These are phyloP conservation scores for Fagopyrum homotropicum DNA, from an alignment of 148 eudicot species.

Conservation along the genomic window DNA sequence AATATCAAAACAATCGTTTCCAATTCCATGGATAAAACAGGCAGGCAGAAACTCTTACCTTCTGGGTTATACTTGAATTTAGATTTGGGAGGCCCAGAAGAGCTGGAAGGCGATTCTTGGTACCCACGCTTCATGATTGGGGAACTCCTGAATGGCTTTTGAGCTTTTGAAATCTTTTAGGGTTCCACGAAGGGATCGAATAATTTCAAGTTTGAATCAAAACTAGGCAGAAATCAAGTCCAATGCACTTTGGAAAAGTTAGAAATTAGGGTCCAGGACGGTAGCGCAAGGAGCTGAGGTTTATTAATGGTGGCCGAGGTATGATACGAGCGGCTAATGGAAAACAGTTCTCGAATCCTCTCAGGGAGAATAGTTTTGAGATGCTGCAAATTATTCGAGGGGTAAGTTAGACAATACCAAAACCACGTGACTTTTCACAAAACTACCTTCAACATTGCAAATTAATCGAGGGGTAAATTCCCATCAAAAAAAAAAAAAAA, in stretches of 20 bases:
- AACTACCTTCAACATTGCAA: too few relatives aligned
- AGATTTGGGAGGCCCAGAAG: conserved; percentile 71
- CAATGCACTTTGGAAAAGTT: not conserved
- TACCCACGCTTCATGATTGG: conserved; percentile 72
- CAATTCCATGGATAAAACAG: not conserved
- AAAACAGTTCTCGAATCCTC: too few relatives aligned
- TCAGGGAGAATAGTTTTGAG: too few relatives aligned
- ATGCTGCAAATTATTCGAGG: too few relatives aligned
- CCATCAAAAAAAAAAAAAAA: too few relatives aligned
- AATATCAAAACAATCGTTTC: not conserved
- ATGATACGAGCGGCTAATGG: too few relatives aligned
- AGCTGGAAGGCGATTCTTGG: conserved; percentile 55
- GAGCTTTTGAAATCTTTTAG: not conserved
- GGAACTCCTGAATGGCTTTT: not conserved
- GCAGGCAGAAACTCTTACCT: conserved; percentile 32
- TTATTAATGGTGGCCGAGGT: too few relatives aligned
- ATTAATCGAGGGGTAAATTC: too few relatives aligned
- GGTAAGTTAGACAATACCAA: too few relatives aligned
- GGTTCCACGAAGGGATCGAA: not conserved
- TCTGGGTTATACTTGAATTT: conserved; percentile 62
- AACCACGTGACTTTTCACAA: too few relatives aligned
- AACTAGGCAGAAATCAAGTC: not conserved
- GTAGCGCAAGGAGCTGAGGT: too few relatives aligned
- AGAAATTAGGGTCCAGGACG: not conserved
- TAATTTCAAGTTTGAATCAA: not conserved